Evolutionary conservation across 179 eudicot genomes (phyloP), one percentile per base, ranked within the genome.

Genomic region (Beta lomatogona): DNA sequence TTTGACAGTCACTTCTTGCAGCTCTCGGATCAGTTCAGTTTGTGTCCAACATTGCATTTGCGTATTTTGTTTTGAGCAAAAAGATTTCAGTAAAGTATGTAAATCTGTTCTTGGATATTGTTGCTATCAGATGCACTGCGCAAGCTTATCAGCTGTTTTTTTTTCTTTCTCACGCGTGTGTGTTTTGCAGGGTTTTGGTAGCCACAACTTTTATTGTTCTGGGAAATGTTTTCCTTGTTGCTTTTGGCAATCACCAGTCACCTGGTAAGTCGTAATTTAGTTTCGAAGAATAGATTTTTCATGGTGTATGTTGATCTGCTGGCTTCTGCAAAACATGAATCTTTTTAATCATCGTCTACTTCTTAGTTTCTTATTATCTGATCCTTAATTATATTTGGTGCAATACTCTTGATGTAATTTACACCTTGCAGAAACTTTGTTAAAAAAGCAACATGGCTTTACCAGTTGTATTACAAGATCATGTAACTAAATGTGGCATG

Each of bases 181-280:
- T 83, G 55, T 84, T 81, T 70, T 80, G 72, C 88, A 95, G 99
- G 85, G 97, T 95, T 82, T 73, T 92, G 85, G 92, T 88, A 75
- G 99, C 98, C 66, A 95, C 99, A 76, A 80, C 92, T 67, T 93
- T 95, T 83, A 92, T 95, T 76, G 98, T 95, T 77, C 93, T 95
- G 78, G 98, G 99, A 80, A 95, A 95, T 83, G 89, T 91, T 73
- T 94, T 95, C 86, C 98, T 95, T 78, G 99, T 95, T 79, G 93
- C 97, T 81, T 95, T 95, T 74, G 99, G 99, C 75, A 95, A 95
- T 87, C 99, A 95, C 86, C 99, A 95, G 81, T 95, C 99, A 71
- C 95, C 95, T 84, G 97, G 99, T 95, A 92, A 61, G 82, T 77
- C 59, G 85, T 74, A 57, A 12, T 82, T 77, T 73, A 44, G 54